A percentile compares a stretch with the other conserved stretches of the same genome.
Evolutionary conservation across 164 flowering plant genomes (phyloP).

Genomic region (Pachysandra terminalis): DNA sequence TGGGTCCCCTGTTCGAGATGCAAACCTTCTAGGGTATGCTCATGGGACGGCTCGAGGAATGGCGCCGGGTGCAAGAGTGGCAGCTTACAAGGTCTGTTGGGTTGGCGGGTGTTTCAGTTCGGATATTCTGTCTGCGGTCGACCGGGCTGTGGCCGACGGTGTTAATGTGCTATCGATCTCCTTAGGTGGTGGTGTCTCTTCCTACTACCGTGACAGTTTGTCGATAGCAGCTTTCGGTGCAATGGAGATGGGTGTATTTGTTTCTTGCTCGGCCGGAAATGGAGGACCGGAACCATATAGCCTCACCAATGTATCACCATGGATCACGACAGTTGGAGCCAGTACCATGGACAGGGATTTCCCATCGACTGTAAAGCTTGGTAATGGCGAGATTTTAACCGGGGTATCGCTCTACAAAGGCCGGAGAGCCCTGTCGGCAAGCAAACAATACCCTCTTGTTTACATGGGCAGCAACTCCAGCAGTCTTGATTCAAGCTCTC

Average conservation of each 20-base stretch:
- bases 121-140: slow-evolving; percentile 78
- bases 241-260: slow-evolving; percentile 85
- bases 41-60: slow-evolving; percentile 83
- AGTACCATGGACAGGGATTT: slow-evolving; percentile 90
- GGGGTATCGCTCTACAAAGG: slow-evolving; percentile 86
- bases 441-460: slow-evolving; percentile 51
- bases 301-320: slow-evolving; percentile 78
- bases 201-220: slow-evolving; percentile 60
- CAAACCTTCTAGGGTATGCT: slow-evolving; percentile 74
- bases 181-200: slow-evolving; percentile 66
- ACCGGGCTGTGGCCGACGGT: slow-evolving; percentile 83
- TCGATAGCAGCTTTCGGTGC: slow-evolving; percentile 79
- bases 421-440: slow-evolving; percentile 25
- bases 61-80: slow-evolving; percentile 69
- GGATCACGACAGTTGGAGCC: slow-evolving; percentile 90
- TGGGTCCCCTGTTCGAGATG: slow-evolving; percentile 62
- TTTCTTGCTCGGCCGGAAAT: slow-evolving; percentile 91
- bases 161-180: slow-evolving; percentile 76
- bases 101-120: slow-evolving; percentile 81
- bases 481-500: slow-evolving; percentile 52
- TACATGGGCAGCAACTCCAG: slow-evolving; percentile 62
- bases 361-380: slow-evolving; percentile 57
- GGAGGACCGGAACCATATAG: slow-evolving; percentile 74
- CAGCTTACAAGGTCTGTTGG: slow-evolving; percentile 90
- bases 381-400: slow-evolving; percentile 31